These are phyloP conservation scores for Neocatenulostroma microsporum DNA, from an alignment of 2,329 filamentous ascomycete species.

Conservation along the genomic window DNA sequence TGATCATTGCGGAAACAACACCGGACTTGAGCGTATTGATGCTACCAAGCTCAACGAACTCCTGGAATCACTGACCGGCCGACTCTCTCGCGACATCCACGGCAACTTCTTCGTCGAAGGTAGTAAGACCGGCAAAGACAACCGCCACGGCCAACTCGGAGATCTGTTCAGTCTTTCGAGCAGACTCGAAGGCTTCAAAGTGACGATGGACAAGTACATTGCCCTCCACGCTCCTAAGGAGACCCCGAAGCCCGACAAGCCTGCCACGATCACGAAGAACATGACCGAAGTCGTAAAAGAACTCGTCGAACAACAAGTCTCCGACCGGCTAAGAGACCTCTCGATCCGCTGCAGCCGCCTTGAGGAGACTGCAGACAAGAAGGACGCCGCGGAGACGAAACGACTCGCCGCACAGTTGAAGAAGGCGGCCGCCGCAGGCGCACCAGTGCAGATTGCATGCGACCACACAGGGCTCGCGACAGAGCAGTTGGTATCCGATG, in stretches of 20 bases:
- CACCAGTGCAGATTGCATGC: no score
- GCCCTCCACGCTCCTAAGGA: constrained; percentile 5
- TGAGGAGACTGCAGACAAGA: background rate
- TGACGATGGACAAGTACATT: constrained; percentile 2
- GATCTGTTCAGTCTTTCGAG: constrained; percentile 1
- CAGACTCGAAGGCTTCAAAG: constrained; percentile 1
- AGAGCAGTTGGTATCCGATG: no score
- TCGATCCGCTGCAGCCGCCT: constrained; percentile 3
- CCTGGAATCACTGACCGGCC: background rate
- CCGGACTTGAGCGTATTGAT: constrained; percentile 5
- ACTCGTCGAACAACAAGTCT: background rate
- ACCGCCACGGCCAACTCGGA: constrained; percentile 1
- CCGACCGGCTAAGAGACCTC: background rate
- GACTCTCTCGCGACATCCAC: constrained; percentile 2
- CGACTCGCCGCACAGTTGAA: background rate
- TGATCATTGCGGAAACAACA: constrained; percentile 5
- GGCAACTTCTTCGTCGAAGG: constrained; percentile 8
- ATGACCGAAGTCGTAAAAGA: background rate
- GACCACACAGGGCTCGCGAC: no score
- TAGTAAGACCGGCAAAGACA: constrained; percentile 4
- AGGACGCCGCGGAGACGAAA: constrained; percentile 1
- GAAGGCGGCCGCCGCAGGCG: no score
- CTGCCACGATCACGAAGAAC: background rate
- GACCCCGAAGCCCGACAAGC: background rate
- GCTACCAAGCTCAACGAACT: constrained; percentile 5